Conservation (phyloP, 169 alveolate genomes). For the Plasmodium billcollinsi region DNA sequence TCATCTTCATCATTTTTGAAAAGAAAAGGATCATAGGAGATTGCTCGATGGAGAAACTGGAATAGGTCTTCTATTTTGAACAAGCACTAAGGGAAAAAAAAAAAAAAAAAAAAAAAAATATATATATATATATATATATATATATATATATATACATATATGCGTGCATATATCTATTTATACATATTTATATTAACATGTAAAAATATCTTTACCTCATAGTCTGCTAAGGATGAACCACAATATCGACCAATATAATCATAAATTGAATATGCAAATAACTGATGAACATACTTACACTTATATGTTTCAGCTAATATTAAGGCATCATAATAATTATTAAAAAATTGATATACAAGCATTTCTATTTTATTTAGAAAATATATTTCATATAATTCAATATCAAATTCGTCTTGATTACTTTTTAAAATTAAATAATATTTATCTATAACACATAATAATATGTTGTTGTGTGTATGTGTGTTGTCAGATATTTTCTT, state of each 20-base stretch:
- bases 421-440: conserved; percentile 44
- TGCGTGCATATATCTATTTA: too few species aligned
- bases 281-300: conserved; percentile 18
- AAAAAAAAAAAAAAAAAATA: not conserved
- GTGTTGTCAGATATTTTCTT: not conserved
- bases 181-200: too few species aligned
- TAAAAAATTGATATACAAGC: conserved; percentile 35
- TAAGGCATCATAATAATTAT: conserved; percentile 39
- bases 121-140: not conserved
- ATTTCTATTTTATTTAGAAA: conserved; percentile 38
- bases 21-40: conserved; percentile 48
- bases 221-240: conserved; percentile 41
- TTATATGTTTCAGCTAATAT: conserved; percentile 18
- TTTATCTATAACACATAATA: conserved; percentile 31
- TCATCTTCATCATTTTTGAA: conserved; percentile 41
- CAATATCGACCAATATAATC: conserved; percentile 49
- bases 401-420: conserved; percentile 17
- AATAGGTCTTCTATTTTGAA: conserved; percentile 41
- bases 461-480: conserved; percentile 18
- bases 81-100: conserved; percentile 37
- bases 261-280: conserved; percentile 51
- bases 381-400: conserved; percentile 41
- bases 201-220: conserved; percentile 9
- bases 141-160: not conserved
- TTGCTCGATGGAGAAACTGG: conserved; percentile 50